A percentile compares a stretch with the other conserved stretches of the same genome.
Evolutionary conservation across 805 yeast species (phyloP).

Genomic region (Spathaspora gorwiae): DNA sequence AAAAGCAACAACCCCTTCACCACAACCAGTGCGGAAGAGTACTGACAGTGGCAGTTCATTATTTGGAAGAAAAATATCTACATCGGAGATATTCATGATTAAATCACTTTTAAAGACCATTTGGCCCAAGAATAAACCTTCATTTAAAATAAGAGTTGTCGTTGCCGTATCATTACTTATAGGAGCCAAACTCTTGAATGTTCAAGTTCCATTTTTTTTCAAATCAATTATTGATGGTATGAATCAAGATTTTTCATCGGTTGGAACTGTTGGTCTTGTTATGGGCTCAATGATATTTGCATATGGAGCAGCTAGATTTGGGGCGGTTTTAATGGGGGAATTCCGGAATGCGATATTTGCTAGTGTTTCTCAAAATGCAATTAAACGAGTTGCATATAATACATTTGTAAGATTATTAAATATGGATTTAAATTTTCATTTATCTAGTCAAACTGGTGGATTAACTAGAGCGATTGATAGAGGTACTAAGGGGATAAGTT

Average conservation of each 20-base stretch:
- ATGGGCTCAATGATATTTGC: slow-evolving; percentile 69
- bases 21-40: not conserved
- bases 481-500: slow-evolving; percentile 95
- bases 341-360: slow-evolving; percentile 94
- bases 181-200: slow-evolving; percentile 80
- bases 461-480: slow-evolving; percentile 93
- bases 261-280: slow-evolving; percentile 63
- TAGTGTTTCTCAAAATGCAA: slow-evolving; percentile 90
- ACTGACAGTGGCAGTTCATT: slow-evolving; percentile 5
- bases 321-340: slow-evolving; percentile 92
- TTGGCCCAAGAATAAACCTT: slow-evolving; percentile 73
- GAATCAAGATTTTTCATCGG: slow-evolving; percentile 79
- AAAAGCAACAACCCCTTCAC: not conserved
- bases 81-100: slow-evolving; percentile 53
- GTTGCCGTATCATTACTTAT: slow-evolving; percentile 71
- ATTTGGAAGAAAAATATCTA: slow-evolving; percentile 25
- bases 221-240: slow-evolving; percentile 80
- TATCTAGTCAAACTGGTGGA: slow-evolving; percentile 92
- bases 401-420: slow-evolving; percentile 80
- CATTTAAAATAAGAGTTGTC: slow-evolving; percentile 68
- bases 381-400: slow-evolving; percentile 80
- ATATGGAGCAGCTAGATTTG: slow-evolving; percentile 91
- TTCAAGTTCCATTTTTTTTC: slow-evolving; percentile 94
- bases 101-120: slow-evolving; percentile 62
- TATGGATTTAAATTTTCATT: slow-evolving; percentile 85